Conservation (phyloP, 148 eudicot genomes). For the Talinum fruticosum region DNA sequence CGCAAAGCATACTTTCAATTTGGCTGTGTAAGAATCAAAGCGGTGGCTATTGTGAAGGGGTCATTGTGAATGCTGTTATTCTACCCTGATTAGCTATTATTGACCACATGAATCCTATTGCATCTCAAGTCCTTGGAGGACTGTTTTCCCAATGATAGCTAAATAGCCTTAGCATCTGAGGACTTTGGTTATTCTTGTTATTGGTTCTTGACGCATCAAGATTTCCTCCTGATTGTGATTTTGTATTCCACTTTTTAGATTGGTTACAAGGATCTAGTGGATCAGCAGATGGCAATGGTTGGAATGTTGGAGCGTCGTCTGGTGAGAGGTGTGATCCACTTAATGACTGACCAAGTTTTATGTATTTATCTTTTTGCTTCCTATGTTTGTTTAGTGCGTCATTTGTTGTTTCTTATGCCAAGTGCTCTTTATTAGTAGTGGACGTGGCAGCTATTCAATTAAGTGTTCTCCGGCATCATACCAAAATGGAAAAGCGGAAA, state of each 20-base stretch:
- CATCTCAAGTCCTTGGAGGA: neutral
- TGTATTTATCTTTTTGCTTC: neutral
- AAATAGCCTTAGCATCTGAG: neutral
- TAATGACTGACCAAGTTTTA: neutral
- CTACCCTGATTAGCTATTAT: neutral
- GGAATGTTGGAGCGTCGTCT: constrained; percentile 47
- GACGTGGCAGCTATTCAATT: neutral
- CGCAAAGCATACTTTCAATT: too few species aligned
- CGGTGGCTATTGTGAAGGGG: too few species aligned
- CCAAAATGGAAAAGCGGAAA: neutral
- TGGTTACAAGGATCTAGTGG: constrained; percentile 69
- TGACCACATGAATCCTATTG: neutral
- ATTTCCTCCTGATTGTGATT: constrained; percentile 1
- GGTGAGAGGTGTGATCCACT: constrained; percentile 48
- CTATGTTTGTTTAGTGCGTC: neutral
- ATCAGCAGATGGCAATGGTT: constrained; percentile 50
- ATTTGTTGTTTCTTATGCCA: neutral
- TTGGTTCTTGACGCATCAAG: neutral
- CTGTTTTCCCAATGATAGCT: neutral
- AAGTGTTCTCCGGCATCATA: neutral
- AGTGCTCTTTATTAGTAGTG: neutral
- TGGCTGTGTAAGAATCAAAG: too few species aligned
- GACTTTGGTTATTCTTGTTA: neutral
- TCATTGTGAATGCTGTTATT: too few species aligned
- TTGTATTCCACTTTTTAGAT: constrained; percentile 38